Evolutionary conservation across 2,329 filamentous ascomycete species (phyloP), one percentile per base, ranked within the genome.

Genomic region (Fusarium algeriense): DNA sequence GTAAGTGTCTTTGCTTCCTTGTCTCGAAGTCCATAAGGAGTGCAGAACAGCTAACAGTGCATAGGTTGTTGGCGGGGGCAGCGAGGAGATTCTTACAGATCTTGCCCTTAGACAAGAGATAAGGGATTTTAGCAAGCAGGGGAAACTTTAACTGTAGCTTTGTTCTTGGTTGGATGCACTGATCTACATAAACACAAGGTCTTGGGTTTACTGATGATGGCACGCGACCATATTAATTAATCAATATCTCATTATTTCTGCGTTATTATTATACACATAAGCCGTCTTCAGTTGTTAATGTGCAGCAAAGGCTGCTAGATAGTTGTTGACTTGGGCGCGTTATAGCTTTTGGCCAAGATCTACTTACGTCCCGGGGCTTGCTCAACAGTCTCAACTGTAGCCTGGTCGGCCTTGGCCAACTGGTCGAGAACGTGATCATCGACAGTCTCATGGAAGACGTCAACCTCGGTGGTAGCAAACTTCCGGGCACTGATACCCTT

Each of bases 401-500:
- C 43, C 1, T 67, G 44, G 3, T 56, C 68, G n/a, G 75, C 73
- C 58, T 84, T 76, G 75, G 84, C 76, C 73, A 88, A 88, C 38
- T 81, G 81, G 43, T 84, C 78, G 76, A 89, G 80, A 6, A 87
- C 80, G 17, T 82, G 81, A n/a, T 80, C 81, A 45, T 85, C 82
- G 14, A 89, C 80, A 9, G 80, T 78, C 74, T 87, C 85, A 45
- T 83, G 82, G 65, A 89, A 89, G 11, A 88, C 88, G 54, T 90
- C 84, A 13, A 89, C 87, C 66, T 86, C 75, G 1, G 88, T 88
- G n/a, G 78, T 78, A 12, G 89, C 87, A 78, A 96, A 97, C 76
- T 94, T 91, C 74, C 93, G 85, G 6, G 93, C 92, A 71, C 87
- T 87, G 28, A 96, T 82, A 2, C 87, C 84, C 67, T 88, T 86